Base-by-base conservation (phyloP, 768 basidiomycete species). In the Cytidiella melzeri region DNA sequence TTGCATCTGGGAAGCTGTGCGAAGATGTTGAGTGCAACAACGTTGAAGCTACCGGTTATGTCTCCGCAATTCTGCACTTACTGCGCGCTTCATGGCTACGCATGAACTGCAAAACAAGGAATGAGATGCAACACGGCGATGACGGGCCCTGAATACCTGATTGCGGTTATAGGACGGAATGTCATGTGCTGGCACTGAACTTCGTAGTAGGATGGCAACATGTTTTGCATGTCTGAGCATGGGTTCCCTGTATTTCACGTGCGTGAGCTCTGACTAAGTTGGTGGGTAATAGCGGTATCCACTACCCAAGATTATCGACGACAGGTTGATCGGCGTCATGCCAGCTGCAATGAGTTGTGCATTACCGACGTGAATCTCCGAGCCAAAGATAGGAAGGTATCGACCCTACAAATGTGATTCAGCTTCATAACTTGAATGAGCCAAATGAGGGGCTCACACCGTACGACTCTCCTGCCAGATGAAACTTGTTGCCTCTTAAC, bases 401-500 rank as follows among this genome's bases (percentile, higher is more conserved):
- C 74, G 69, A 5, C 78, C 78, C 76, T 79, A 40, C 7, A 27
- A 24, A 47, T 25, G 19, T 18, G n/a, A n/a, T n/a, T n/a, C n/a
- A n/a, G n/a, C n/a, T n/a, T n/a, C n/a, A n/a, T n/a, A n/a, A n/a
- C n/a, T n/a, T n/a, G n/a, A n/a, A n/a, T n/a, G n/a, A 34, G 30
- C 30, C 7, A 34, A 7, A 15, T 34, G 30, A 34, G 30, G 30
- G 30, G 15, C 72, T 34, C 47, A 75, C 79, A 12, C 67, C 78
- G 39, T 79, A 78, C 7, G 74, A 76, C 60, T 79, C 64, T 12
- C 68, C 68, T 23, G 64, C 53, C 53, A 70, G 50, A 43, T 69
- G 69, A 48, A 69, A 64, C 4, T 67, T 57, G 6, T 82, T 68
- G 6, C 81, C 81, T 54, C 82, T 77, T 68, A 87, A 84, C 55